Base-by-base conservation (phyloP, 2,329 filamentous ascomycete genomes). In the Ascocoryne sarcoides region DNA sequence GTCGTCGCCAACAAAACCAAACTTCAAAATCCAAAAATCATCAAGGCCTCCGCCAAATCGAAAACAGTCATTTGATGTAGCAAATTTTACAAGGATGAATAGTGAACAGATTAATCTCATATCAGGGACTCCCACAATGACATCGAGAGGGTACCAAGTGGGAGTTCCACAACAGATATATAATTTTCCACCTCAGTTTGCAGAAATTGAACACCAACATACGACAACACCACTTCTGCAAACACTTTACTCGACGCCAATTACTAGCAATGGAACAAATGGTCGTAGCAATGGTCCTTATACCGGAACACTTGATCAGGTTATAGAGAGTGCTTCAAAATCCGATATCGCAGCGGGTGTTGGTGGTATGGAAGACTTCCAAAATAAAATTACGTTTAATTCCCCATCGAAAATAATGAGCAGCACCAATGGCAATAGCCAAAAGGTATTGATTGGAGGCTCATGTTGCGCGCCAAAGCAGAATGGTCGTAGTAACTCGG, bases 71-170 rank as follows among this genome's bases (percentile, higher is more conserved):
- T 67, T 73, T 49, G 73, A 75, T 44, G 58, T 66, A 1, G 54
- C 61, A 2, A 64, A 62, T 8, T 56, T 79, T 12, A 65, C 69
- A 35, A 66, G 72, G 43, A 74, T 76, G 61, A 69, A 76, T 47
- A 61, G 65, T n/a, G 67, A 59, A 47, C 68, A 67, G 43, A 54
- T 75, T 43, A 76, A 74, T 51, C 58, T 75, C 12, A 10, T 33
- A 12, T 23, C 28, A 18, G 32, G n/a, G 5, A 16, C 18, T 10
- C 19, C 39, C 10, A 17, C 30, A 19, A 4, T 17, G 15, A 23
- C 45, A 41, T 50, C 37, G 31, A 55, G 46, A 30, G 48, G 38
- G 41, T 60, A 51, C 32, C 39, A 41, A 15, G 42, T 48, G 42
- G 26, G 48, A 7, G 43, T 30, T 37, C 38, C 44, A 10, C 37